phyloP scores from a whole-genome alignment of 352 stramenopile species.

The Elongisporangium undulatum region DNA sequence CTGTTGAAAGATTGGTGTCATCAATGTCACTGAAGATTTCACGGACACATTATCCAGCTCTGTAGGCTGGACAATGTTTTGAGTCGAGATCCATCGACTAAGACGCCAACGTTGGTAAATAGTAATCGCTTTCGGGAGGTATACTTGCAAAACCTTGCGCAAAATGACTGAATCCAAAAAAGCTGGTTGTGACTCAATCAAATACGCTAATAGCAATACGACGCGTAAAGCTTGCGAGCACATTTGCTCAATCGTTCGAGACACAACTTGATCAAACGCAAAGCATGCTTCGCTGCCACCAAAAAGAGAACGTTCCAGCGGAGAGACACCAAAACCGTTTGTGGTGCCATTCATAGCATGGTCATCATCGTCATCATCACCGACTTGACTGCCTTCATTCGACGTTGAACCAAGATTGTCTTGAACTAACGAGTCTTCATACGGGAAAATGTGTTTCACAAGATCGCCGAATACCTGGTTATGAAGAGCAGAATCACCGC shows the following conservation, averaged over 20 bases:
- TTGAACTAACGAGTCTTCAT: slow-evolving; percentile 12
- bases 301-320: slow-evolving; percentile 24
- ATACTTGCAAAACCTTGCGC: slow-evolving; percentile 32
- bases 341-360: slow-evolving; percentile 25
- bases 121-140: slow-evolving; percentile 54
- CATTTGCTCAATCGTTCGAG: slow-evolving; percentile 61
- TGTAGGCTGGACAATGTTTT: slow-evolving; percentile 46
- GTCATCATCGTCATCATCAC: slow-evolving; percentile 23
- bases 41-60: slow-evolving; percentile 33
- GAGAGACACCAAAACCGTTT: slow-evolving; percentile 13
- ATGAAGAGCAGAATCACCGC: slow-evolving; percentile 41
- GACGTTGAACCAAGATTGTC: not conserved
- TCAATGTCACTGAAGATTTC: slow-evolving; percentile 42
- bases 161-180: slow-evolving; percentile 44
- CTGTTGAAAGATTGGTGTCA: slow-evolving; percentile 56
- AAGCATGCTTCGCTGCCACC: slow-evolving; percentile 50
- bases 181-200: slow-evolving; percentile 48
- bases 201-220: slow-evolving; percentile 59
- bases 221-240: slow-evolving; percentile 53
- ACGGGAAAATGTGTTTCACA: slow-evolving; percentile 51
- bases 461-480: slow-evolving; percentile 51
- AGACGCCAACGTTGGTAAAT: slow-evolving; percentile 73
- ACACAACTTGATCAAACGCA: slow-evolving; percentile 54
- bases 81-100: slow-evolving; percentile 52
- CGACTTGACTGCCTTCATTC: slow-evolving; percentile 7